Evolutionary conservation across 192 early-diverging fungal species (phyloP), one percentile per base, ranked within the genome.

Genomic region (Bifiguratus adelaidae): DNA sequence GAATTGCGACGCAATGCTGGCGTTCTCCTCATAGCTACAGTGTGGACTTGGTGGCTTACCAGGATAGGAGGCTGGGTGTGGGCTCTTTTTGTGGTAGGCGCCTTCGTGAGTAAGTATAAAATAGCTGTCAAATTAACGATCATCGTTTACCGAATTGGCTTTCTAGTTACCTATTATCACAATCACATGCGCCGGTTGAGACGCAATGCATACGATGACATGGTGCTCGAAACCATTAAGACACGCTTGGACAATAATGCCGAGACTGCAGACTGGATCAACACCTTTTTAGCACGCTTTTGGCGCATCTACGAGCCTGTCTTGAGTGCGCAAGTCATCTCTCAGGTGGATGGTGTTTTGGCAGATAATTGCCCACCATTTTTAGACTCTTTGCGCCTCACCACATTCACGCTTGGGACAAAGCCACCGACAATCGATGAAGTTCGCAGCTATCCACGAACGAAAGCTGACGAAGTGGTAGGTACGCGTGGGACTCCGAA

Each of bases 241-340:
- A 55, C 60, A 50, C 47, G 60, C 44, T 40, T 78, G 5, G 70
- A 70, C 27, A 58, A 59, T 15, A 63, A 74, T 21, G 52, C 47
- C 4, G 85, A 88, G 47, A 61, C 82, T 30, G 87, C 82, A 11
- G 90, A 89, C 35, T 96, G 92, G 92, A 68, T 96, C 33, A 96
- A 96, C 60, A 76, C 79, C 67, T 89, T 91, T 64, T 59, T 89
- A 44, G 69, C 71, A 20, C 71, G 81, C 37, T 93, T 91, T 67
- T 96, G 92, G 92, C 61, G 85, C 13, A 88, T 83, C 47, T 92
- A 85, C 48, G 92, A 96, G 63, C 90, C 91, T 27, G 77, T 77
- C 22, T 74, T 96, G 41, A 81, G 83, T 44, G 71, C 79, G 32
- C 72, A 77, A 29, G 73, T 93, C 18, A 76, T 85, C 21, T 70